A percentile compares a stretch with the other conserved stretches of the same genome.
These are phyloP conservation scores for Tulasnella sp. DNA, from an alignment of 768 basidiomycete species.

Conservation along the genomic window DNA sequence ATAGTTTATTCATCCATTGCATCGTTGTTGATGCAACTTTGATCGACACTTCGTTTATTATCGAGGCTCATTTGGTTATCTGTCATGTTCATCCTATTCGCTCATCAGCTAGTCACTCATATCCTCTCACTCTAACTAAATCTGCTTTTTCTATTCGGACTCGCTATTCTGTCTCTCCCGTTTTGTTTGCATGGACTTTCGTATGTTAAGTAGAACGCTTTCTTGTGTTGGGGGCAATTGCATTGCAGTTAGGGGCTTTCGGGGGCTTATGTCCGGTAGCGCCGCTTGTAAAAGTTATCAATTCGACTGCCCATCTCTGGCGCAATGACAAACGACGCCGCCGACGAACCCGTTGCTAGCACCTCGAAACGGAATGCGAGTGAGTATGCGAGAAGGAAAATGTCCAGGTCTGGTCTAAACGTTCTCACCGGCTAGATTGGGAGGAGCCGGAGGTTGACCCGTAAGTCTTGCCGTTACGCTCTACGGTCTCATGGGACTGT, in stretches of 20 bases:
- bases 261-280: not conserved
- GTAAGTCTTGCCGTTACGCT: not conserved
- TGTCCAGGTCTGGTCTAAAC: not conserved
- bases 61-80: not conserved
- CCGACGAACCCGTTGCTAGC: not conserved
- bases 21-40: not conserved
- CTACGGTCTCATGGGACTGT: not conserved
- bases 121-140: not conserved
- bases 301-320: not conserved
- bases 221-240: constrained; percentile 9
- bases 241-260: constrained; percentile 8
- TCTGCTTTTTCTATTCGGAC: not conserved
- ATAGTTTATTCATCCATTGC: not conserved
- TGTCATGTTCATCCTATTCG: constrained; percentile 9
- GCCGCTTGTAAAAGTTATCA: constrained; percentile 14
- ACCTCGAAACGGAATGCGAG: not conserved
- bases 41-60: not conserved
- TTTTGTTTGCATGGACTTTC: constrained; percentile 7
- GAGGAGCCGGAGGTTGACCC: constrained; percentile 12
- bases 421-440: constrained; percentile 7
- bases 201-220: constrained; percentile 8
- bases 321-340: not conserved
- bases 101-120: not conserved
- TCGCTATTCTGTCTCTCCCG: not conserved
- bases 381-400: not conserved